These are phyloP conservation scores for Phalaenopsis hybrid DNA, from an alignment of 116 monocot genomes.

Conservation along the genomic window DNA sequence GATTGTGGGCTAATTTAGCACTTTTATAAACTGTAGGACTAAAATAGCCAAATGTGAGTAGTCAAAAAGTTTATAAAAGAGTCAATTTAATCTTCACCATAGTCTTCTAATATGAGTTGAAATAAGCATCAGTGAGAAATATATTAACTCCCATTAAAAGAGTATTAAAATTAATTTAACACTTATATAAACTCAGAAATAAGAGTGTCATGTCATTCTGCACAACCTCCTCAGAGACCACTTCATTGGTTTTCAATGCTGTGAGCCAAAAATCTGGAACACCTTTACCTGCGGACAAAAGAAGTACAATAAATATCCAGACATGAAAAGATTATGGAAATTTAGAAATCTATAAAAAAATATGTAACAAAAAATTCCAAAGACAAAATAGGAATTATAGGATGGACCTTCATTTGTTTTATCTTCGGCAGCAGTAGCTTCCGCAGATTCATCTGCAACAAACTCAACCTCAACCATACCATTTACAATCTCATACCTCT, in stretches of 20 bases:
- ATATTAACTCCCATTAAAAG: too few relatives aligned
- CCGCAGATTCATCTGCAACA: conserved; percentile 22
- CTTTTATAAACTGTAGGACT: too few relatives aligned
- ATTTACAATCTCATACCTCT: conserved; percentile 78
- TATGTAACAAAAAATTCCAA: neutral
- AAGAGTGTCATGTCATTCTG: conserved; percentile 1
- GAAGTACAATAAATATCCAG: neutral
- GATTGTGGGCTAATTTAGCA: too few relatives aligned
- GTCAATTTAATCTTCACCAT: too few relatives aligned
- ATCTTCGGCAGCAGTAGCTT: conserved; percentile 22
- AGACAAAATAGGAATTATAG: neutral
- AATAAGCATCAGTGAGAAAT: too few relatives aligned
- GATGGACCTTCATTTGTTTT: conserved; percentile 36
- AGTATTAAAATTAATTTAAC: too few relatives aligned
- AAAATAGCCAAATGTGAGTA: too few relatives aligned
- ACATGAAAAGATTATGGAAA: neutral
- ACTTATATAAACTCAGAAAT: too few relatives aligned
- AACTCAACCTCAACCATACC: conserved; percentile 65
- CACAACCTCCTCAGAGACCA: conserved; percentile 55
- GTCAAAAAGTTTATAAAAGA: too few relatives aligned
- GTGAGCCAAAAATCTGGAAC: conserved; percentile 29
- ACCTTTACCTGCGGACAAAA: conserved; percentile 15
- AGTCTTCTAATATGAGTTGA: too few relatives aligned
- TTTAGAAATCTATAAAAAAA: neutral
- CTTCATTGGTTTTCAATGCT: conserved; percentile 43